A percentile compares a stretch with the other conserved stretches of the same genome.
These are phyloP conservation scores for Mycena pura DNA, from an alignment of 768 basidiomycete genomes.

Conservation along the genomic window DNA sequence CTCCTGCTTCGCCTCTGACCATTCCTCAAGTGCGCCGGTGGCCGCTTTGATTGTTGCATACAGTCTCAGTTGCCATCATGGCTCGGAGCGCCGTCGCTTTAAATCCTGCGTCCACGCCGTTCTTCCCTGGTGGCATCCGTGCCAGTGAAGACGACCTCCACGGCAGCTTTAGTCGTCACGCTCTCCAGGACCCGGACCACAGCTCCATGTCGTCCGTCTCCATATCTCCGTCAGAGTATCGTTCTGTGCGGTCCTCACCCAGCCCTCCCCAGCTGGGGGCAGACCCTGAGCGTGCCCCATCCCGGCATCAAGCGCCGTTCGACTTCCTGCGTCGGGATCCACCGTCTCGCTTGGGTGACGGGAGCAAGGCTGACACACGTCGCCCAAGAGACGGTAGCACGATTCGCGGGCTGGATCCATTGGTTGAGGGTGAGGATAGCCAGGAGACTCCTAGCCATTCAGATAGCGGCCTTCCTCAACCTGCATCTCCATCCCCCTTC, in stretches of 20 bases:
- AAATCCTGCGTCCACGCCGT: slow-evolving; percentile 84
- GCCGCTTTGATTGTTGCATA: slow-evolving; percentile 26
- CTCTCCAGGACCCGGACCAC: slow-evolving; percentile 54
- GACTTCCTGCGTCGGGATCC: slow-evolving; percentile 56
- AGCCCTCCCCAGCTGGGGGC: slow-evolving; percentile 56
- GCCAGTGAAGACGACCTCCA: slow-evolving; percentile 61
- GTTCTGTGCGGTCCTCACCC: slow-evolving; percentile 74
- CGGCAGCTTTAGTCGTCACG: slow-evolving; percentile 50
- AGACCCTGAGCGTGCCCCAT: slow-evolving; percentile 31
- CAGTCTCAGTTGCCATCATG: slow-evolving; percentile 52
- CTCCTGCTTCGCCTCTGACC: slow-evolving; percentile 8
- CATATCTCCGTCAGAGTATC: slow-evolving; percentile 67
- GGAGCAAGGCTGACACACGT: slow-evolving; percentile 49
- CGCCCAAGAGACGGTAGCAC: slow-evolving; percentile 55
- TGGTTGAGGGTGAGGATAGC: slow-evolving; percentile 61
- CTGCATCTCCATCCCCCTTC: slow-evolving; percentile 41
- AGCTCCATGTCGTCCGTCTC: slow-evolving; percentile 64
- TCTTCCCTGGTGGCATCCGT: slow-evolving; percentile 77
- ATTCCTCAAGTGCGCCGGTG: slow-evolving; percentile 1
- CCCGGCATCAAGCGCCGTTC: slow-evolving; percentile 43
- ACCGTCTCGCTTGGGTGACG: slow-evolving; percentile 51
- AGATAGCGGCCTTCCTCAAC: slow-evolving; percentile 30
- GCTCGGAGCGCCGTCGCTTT: slow-evolving; percentile 73
- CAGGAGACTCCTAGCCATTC: slow-evolving; percentile 44
- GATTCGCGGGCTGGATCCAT: slow-evolving; percentile 55